Conservation (phyloP, 2,329 filamentous ascomycete species). For the Fusarium chuoi region DNA sequence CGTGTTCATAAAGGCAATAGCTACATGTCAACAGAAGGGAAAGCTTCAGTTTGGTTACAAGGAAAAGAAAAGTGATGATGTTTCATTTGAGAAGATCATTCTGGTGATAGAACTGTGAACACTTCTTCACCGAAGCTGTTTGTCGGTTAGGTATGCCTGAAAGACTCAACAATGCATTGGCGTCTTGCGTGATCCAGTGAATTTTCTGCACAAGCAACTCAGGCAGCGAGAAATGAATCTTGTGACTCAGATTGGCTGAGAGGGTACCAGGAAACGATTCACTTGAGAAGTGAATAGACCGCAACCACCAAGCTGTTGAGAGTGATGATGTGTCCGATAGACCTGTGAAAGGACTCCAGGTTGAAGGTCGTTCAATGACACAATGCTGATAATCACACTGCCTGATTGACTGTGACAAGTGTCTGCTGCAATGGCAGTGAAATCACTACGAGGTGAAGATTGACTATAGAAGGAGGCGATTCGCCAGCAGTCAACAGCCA, state of each 20-base stretch:
- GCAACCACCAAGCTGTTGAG: accelerated
- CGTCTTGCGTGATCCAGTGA: accelerated
- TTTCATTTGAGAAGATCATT: accelerated
- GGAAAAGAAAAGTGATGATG: accelerated
- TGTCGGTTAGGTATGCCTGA: accelerated
- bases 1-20: not conserved
- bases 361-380: not conserved
- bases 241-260: accelerated
- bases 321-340: not conserved
- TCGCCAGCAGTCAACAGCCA: not conserved
- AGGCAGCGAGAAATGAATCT: accelerated
- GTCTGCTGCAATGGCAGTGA: not conserved
- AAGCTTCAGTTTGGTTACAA: accelerated
- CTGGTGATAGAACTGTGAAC: not conserved
- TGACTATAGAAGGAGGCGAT: not conserved
- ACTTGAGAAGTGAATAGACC: not conserved
- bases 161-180: accelerated
- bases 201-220: accelerated
- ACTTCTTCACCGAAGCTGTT: accelerated
- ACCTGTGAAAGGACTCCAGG: not conserved
- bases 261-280: too few relatives aligned
- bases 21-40: accelerated
- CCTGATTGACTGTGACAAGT: accelerated
- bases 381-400: accelerated
- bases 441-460: accelerated